Conservation (phyloP, 1,284 basidiomycete species). For the Cutaneotrichosporon sp. region DNA sequence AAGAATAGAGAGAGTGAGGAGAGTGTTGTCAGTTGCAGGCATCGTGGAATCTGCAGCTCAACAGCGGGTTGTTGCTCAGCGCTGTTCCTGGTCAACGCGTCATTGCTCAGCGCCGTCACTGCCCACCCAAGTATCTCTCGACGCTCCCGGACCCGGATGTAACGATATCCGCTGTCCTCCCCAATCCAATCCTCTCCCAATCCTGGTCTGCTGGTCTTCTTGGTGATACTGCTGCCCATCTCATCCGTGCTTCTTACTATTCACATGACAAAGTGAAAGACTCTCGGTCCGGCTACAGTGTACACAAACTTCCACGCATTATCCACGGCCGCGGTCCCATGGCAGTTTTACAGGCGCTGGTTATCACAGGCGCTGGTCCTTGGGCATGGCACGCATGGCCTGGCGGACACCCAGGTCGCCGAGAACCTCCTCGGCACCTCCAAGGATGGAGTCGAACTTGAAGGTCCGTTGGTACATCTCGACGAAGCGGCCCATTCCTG, state of each 20-base stretch:
- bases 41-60: too few relatives aligned
- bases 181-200: too few relatives aligned
- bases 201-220: too few relatives aligned
- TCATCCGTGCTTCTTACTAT: background rate
- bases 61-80: too few relatives aligned
- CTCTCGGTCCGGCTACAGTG: background rate
- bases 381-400: slow-evolving; percentile 21
- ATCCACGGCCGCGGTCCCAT: background rate
- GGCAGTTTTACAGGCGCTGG: slow-evolving; percentile 16
- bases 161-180: too few relatives aligned
- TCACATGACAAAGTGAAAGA: slow-evolving; percentile 3
- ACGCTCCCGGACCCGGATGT: too few relatives aligned
- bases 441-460: slow-evolving; percentile 75
- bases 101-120: too few relatives aligned
- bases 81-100: too few relatives aligned
- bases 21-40: background rate
- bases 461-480: slow-evolving; percentile 58
- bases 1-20: too few relatives aligned
- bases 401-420: slow-evolving; percentile 55
- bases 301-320: background rate
- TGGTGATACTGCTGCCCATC: too few relatives aligned
- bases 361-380: slow-evolving; percentile 23
- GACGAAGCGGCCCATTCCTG: slow-evolving; percentile 57
- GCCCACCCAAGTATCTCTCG: too few relatives aligned
- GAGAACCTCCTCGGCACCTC: slow-evolving; percentile 51